phyloP scores from a whole-genome alignment of 1,139 yeast species.

The Arxiozyma slooffiae region DNA sequence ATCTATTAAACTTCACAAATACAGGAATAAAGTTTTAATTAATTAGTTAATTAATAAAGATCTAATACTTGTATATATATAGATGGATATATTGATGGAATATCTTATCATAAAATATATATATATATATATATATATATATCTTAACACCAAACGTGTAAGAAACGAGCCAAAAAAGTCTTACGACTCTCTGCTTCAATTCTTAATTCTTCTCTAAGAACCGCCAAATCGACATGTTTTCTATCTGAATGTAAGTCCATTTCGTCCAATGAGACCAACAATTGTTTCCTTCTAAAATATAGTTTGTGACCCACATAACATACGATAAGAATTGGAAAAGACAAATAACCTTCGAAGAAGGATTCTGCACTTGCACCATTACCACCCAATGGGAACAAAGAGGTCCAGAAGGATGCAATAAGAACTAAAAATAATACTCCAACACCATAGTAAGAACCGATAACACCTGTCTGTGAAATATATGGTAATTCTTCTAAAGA shows the following conservation, averaged over 20 bases:
- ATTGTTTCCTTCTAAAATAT: constrained; percentile 45
- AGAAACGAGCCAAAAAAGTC: constrained; percentile 45
- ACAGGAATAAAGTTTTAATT: too few relatives aligned
- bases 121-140: background rate
- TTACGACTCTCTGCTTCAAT: constrained; percentile 43
- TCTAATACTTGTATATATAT: too few relatives aligned
- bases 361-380: constrained; percentile 43
- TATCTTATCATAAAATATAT: too few relatives aligned
- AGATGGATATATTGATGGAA: background rate
- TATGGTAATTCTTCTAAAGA: constrained; percentile 43
- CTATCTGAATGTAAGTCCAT: constrained; percentile 65
- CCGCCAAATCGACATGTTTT: constrained; percentile 55
- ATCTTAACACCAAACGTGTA: constrained; percentile 44
- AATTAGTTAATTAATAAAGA: too few relatives aligned
- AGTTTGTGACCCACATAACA: constrained; percentile 51
- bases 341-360: constrained; percentile 55
- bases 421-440: constrained; percentile 41
- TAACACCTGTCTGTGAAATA: constrained; percentile 44
- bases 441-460: constrained; percentile 46
- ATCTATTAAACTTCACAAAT: background rate
- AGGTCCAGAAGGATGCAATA: constrained; percentile 59
- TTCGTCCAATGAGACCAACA: constrained; percentile 40
- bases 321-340: constrained; percentile 49
- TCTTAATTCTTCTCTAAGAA: constrained; percentile 54
- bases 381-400: constrained; percentile 54